A percentile compares a stretch with the other conserved stretches of the same genome.
Conservation (phyloP, 371 early-diverging fungal species). For the Saksenaea vasiformis region DNA sequence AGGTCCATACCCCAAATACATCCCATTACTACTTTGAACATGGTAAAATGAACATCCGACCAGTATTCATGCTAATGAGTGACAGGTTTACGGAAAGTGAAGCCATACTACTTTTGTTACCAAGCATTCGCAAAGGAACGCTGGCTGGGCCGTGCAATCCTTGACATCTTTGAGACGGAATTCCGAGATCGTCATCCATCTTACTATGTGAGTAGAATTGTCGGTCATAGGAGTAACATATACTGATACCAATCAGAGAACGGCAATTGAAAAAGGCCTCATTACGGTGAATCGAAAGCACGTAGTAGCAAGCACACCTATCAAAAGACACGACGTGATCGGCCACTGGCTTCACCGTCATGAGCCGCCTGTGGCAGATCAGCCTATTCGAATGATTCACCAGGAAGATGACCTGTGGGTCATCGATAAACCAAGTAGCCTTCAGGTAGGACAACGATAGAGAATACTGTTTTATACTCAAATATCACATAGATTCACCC, state of each 20-base stretch:
- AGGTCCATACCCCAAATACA: background rate
- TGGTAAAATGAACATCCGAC: slow-evolving; percentile 24
- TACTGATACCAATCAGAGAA: slow-evolving; percentile 39
- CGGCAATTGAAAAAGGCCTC: slow-evolving; percentile 77
- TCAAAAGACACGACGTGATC: slow-evolving; percentile 76
- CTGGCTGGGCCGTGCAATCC: slow-evolving; percentile 76
- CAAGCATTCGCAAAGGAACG: slow-evolving; percentile 88
- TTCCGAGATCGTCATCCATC: slow-evolving; percentile 78
- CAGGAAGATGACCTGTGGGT: slow-evolving; percentile 69
- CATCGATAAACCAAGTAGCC: slow-evolving; percentile 87
- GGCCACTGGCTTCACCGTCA: slow-evolving; percentile 89
- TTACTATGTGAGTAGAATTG: slow-evolving; percentile 71
- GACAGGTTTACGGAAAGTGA: slow-evolving; percentile 74
- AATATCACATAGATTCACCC: slow-evolving; percentile 63
- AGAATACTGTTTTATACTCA: too few relatives aligned
- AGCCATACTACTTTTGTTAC: slow-evolving; percentile 83
- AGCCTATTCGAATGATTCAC: slow-evolving; percentile 62
- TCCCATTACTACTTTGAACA: slow-evolving; percentile 52
- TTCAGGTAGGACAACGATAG: slow-evolving; percentile 63
- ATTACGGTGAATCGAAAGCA: slow-evolving; percentile 76
- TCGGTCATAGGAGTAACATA: background rate
- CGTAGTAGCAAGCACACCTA: slow-evolving; percentile 50
- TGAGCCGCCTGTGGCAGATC: slow-evolving; percentile 87
- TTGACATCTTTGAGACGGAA: slow-evolving; percentile 80
- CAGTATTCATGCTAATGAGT: background rate